These are phyloP conservation scores for Cryptococcus floricola DNA, from an alignment of 1,284 basidiomycete genomes.

Conservation along the genomic window DNA sequence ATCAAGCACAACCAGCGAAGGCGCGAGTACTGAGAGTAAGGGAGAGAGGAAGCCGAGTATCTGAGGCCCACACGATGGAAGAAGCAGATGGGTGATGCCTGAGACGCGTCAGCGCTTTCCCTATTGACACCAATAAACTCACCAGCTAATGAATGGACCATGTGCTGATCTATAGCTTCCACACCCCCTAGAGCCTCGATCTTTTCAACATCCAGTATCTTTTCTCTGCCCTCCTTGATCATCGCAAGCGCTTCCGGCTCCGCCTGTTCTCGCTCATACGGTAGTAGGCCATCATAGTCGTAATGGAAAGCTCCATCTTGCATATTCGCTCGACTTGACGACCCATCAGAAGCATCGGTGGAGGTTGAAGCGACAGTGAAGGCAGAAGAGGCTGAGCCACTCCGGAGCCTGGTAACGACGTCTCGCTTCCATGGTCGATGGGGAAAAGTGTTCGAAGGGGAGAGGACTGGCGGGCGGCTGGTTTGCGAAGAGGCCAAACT, in stretches of 20 bases:
- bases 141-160: constrained; percentile 32
- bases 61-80: constrained; percentile 65
- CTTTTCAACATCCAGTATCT: constrained; percentile 34
- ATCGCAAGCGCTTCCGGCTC: constrained; percentile 39
- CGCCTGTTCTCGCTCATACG: constrained; percentile 24
- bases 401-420: constrained; percentile 29
- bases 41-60: constrained; percentile 68
- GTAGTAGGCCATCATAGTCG: constrained; percentile 16
- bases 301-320: constrained; percentile 9
- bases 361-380: constrained; percentile 26
- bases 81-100: constrained; percentile 86
- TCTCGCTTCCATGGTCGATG: constrained; percentile 33
- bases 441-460: constrained; percentile 19
- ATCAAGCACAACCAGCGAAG: constrained; percentile 79
- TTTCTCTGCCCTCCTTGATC: constrained; percentile 42
- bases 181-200: constrained; percentile 43
- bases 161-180: constrained; percentile 25
- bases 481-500: background rate
- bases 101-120: constrained; percentile 14
- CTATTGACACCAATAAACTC: constrained; percentile 4
- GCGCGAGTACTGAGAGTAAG: constrained; percentile 64
- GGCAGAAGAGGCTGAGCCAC: constrained; percentile 35
- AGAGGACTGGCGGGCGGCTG: constrained; percentile 7
- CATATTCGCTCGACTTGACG: constrained; percentile 16
- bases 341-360: constrained; percentile 15